Conservation (phyloP, 164 flowering plant genomes). For the Chloranthus sessilifolius region DNA sequence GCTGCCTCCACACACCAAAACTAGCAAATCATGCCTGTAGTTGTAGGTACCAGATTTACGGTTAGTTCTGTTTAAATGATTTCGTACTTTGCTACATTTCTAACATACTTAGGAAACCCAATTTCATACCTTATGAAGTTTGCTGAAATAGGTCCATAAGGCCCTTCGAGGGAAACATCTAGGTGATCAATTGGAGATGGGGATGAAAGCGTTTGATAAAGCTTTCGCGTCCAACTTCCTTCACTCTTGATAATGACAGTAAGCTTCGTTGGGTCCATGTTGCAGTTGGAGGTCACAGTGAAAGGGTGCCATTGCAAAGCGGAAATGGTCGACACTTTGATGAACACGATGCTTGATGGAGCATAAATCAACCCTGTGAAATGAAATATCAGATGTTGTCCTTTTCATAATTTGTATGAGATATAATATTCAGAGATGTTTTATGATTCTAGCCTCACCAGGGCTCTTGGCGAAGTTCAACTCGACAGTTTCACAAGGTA, state of each 20-base stretch:
- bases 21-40: conserved; percentile 63
- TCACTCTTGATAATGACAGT: conserved; percentile 43
- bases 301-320: conserved; percentile 80
- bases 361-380: conserved; percentile 46
- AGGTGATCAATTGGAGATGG: conserved; percentile 50
- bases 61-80: neutral
- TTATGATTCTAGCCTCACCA: too few species aligned
- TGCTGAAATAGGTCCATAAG: conserved; percentile 66
- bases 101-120: too few species aligned
- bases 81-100: too few species aligned
- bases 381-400: neutral
- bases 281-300: conserved; percentile 47
- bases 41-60: neutral
- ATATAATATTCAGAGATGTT: too few species aligned
- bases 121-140: conserved; percentile 58
- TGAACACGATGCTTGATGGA: conserved; percentile 47
- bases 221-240: conserved; percentile 64
- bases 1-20: conserved; percentile 78
- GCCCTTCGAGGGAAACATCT: conserved; percentile 68
- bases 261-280: conserved; percentile 44
- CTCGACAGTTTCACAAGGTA: conserved; percentile 59
- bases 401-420: too few species aligned
- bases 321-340: conserved; percentile 56
- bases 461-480: conserved; percentile 63
- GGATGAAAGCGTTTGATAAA: conserved; percentile 44